phyloP scores from a whole-genome alignment of 140 eudicot genomes.

The Ambrosia hybrid region DNA sequence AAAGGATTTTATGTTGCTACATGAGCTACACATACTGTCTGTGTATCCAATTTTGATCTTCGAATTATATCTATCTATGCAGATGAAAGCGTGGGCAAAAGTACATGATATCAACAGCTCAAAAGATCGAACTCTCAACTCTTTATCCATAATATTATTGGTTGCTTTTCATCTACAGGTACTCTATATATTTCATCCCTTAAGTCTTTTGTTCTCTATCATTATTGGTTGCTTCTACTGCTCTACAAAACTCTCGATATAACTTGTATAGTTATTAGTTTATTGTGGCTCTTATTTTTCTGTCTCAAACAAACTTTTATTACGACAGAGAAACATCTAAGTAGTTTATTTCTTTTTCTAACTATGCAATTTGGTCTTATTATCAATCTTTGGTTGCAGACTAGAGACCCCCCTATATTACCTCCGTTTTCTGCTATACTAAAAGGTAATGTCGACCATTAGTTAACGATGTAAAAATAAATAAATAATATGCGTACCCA shows the following conservation, averaged over 20 bases:
- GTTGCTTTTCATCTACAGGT: conserved; percentile 98
- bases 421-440: conserved; percentile 78
- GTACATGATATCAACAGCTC: conserved; percentile 81
- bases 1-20: conserved; percentile 1
- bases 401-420: conserved; percentile 75
- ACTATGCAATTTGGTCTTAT: conserved; percentile 6
- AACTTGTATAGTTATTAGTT: not conserved
- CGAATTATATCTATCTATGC: conserved; percentile 9
- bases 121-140: conserved; percentile 78
- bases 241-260: not conserved
- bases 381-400: conserved; percentile 46
- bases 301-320: not conserved
- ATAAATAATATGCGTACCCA: not conserved
- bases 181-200: not conserved
- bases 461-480: not conserved
- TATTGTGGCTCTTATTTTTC: not conserved
- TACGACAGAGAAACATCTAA: not conserved
- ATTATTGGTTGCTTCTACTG: conserved; percentile 11
- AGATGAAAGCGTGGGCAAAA: conserved; percentile 92
- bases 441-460: conserved; percentile 50
- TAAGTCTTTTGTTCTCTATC: not conserved
- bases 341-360: not conserved
- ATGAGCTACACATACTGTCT: conserved; percentile 8
- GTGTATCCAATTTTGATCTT: conserved; percentile 5
- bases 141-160: conserved; percentile 78